Percentiles rank a stretch among this genome's conserved stretches.
Conservation (phyloP, 306 rosid genomes). For the Herpetospermum pedunculosum region DNA sequence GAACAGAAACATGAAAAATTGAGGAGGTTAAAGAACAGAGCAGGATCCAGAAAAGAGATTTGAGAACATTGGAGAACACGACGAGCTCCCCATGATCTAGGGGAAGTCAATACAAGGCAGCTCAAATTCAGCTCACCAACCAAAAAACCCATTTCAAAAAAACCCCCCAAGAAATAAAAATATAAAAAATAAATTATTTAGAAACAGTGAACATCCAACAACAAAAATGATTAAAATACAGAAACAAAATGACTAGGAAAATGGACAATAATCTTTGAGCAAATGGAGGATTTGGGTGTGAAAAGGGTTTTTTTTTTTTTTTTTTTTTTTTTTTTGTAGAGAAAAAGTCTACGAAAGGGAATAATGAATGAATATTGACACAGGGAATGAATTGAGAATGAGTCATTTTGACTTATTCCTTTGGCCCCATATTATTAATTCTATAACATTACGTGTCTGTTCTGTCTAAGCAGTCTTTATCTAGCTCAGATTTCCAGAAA, state of each 20-base stretch:
- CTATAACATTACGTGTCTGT: neutral
- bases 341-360: neutral
- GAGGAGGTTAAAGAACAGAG: neutral
- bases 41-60: constrained; percentile 6
- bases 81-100: constrained; percentile 32
- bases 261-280: neutral
- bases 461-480: neutral
- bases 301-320: neutral
- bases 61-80: constrained; percentile 14
- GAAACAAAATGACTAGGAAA: neutral
- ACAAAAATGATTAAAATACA: neutral
- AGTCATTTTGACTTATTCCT: neutral
- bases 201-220: neutral
- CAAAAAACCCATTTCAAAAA: constrained; percentile 7
- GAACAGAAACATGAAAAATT: neutral
- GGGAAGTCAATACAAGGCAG: constrained; percentile 35
- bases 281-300: neutral
- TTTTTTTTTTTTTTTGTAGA: neutral
- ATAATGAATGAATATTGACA: too few species aligned
- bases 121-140: constrained; percentile 43
- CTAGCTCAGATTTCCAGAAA: neutral
- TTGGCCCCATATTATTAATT: neutral
- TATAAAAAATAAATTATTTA: neutral
- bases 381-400: neutral
- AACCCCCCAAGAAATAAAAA: neutral